Evolutionary conservation across 148 eudicot genomes (phyloP).

Genomic region (Camellia lanceoleosa): DNA sequence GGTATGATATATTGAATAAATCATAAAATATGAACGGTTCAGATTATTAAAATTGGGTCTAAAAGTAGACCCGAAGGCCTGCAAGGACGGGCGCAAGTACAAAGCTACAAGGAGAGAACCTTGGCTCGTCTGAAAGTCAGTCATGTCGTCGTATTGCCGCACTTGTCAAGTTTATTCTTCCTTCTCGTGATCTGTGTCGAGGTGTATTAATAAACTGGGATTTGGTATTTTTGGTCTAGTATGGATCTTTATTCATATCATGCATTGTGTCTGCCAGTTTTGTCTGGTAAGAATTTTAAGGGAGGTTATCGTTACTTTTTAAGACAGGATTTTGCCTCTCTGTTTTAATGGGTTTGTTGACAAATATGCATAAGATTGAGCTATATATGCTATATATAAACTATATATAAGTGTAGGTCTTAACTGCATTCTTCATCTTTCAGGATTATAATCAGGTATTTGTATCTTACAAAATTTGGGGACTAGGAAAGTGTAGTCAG

Average conservation of each 20-base stretch:
- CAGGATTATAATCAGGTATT: no score
- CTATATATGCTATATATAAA: background rate
- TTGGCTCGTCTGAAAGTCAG: no score
- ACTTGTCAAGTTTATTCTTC: conserved; percentile 47
- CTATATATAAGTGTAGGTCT: no score
- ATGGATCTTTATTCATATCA: conserved; percentile 32
- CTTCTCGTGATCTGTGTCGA: conserved; percentile 44
- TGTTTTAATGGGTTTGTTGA: conserved; percentile 33
- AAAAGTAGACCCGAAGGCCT: no score
- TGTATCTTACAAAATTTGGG: no score
- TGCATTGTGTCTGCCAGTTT: conserved; percentile 28
- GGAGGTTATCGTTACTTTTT: conserved; percentile 24
- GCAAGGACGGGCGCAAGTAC: no score
- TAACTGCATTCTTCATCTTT: no score
- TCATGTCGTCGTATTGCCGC: conserved; percentile 91
- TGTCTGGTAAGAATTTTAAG: conserved; percentile 35
- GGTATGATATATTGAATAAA: no score
- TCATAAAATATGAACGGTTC: no score
- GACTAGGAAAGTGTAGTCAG: no score
- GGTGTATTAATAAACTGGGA: conserved; percentile 49
- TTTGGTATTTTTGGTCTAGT: conserved; percentile 21
- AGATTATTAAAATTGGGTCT: no score
- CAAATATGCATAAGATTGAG: conserved; percentile 16
- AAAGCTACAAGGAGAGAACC: no score
- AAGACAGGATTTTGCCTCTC: conserved; percentile 23